Evolutionary conservation across 2,329 filamentous ascomycete genomes (phyloP).

Genomic region (Dactylellina haptotyla): DNA sequence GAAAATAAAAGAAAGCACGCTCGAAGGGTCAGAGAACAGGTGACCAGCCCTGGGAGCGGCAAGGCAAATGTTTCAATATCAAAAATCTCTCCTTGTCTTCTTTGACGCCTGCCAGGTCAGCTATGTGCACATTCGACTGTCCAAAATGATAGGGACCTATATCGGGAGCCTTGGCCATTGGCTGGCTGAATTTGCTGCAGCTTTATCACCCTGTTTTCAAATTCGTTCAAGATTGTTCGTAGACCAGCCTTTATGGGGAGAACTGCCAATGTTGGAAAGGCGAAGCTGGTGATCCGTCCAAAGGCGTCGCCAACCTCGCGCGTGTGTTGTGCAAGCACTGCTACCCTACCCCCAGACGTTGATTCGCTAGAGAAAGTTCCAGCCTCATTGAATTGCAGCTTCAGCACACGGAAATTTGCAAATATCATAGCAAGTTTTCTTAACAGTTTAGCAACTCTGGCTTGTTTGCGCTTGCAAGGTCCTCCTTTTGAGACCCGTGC

Average conservation of each 20-base stretch:
- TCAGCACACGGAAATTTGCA: conserved; percentile 39
- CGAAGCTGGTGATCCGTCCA: conserved; percentile 29
- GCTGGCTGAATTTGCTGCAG: too few species aligned
- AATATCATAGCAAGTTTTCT: conserved; percentile 10
- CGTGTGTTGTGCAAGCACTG: conserved; percentile 29
- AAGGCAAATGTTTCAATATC: not conserved
- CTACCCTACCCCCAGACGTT: conserved; percentile 6
- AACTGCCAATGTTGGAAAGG: conserved; percentile 41
- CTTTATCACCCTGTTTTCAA: not conserved
- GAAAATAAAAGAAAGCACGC: conserved; percentile 3
- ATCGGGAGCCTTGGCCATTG: not conserved
- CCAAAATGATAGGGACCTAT: conserved; percentile 22
- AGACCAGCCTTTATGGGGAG: conserved; percentile 21
- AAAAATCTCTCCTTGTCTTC: too few species aligned
- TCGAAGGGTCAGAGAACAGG: conserved; percentile 21
- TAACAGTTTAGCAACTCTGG: conserved; percentile 11
- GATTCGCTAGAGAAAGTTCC: conserved; percentile 16
- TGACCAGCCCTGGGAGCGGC: conserved; percentile 22
- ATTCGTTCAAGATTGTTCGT: not conserved
- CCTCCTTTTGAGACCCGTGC: conserved; percentile 8
- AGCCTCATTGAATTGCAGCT: conserved; percentile 19
- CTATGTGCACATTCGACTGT: too few species aligned
- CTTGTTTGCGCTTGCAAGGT: conserved; percentile 3
- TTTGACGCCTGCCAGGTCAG: too few species aligned
- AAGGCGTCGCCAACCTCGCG: conserved; percentile 23